Percentiles rank a stretch among this genome's conserved stretches.
Conservation (phyloP, 768 basidiomycete genomes). For the Russula emetica region DNA sequence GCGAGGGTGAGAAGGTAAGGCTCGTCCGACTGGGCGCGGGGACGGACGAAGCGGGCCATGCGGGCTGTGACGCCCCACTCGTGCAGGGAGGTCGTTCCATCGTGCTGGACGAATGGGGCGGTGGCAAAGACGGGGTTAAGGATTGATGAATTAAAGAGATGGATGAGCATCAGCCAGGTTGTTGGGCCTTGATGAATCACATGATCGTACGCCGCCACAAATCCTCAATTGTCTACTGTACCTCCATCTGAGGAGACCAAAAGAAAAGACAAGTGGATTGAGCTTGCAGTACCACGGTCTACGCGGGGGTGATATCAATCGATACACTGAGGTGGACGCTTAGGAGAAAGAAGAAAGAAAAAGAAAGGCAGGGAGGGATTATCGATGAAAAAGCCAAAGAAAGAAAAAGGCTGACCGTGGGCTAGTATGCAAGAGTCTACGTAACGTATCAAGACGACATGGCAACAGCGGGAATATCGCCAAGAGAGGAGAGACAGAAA, state of each 20-base stretch:
- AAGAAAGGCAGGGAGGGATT: neutral
- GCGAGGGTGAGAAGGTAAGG: no score
- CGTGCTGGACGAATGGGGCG: constrained; percentile 45
- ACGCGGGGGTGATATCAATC: constrained; percentile 17
- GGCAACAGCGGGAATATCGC: constrained; percentile 28
- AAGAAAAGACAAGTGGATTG: constrained; percentile 12
- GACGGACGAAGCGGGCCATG: no score
- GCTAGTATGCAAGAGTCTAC: constrained; percentile 24
- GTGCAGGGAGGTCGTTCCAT: no score
- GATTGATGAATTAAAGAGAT: constrained; percentile 66
- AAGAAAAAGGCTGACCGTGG: constrained; percentile 19
- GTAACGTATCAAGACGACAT: constrained; percentile 9
- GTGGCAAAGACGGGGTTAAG: constrained; percentile 66
- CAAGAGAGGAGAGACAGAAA: constrained; percentile 4
- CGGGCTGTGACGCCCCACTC: no score
- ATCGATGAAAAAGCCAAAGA: neutral
- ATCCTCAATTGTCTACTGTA: no score
- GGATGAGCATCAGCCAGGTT: constrained; percentile 61
- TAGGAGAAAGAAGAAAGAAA: neutral
- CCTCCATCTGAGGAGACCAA: neutral
- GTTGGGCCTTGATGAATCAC: constrained; percentile 43
- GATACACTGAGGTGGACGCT: constrained; percentile 14
- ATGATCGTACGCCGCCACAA: no score
- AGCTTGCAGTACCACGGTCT: constrained; percentile 17
- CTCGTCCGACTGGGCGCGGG: no score